Base-by-base conservation (phyloP, 106 monocot species). In the Platanthera guangdongensis region DNA sequence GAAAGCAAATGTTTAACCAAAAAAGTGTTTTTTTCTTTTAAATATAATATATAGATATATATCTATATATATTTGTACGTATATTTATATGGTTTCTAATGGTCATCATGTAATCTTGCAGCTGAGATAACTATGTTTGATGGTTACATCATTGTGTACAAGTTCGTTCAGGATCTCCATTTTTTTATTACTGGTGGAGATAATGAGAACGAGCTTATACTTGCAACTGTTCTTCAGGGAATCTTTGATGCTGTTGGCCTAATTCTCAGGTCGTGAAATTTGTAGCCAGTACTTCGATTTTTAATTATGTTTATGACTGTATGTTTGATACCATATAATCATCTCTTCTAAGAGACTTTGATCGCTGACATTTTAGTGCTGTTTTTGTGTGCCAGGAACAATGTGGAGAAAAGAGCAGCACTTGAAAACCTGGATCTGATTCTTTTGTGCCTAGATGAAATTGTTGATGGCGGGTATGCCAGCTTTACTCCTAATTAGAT, bases 141-240 rank as follows among this genome's bases (percentile, higher is more conserved):
- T 49, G 81, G 88, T 32, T 80, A 82, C 76, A 85, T 90, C 69
- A 85, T 95, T 47, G 80, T 92, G 54, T 95, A 92, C 75, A 95
- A 88, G 79, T 95, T 92, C 78, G 80, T 90, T 68, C 88, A 95
- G 70, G 95, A 95, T 71, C 92, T 92, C 10, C 92, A 90, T 75
- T 95, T 95, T 78, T 95, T 88, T 84, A 92, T 95, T 70, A 92
- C 88, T 47, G 90, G 90, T 28, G 87, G 88, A 60, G 86, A 88
- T 75, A 87, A 95, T 81, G 95, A 92, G 78, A 95, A 92, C 84
- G 95, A 95, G 82, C 83, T 95, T 78, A 92, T 95, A 51, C 77
- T 95, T 57, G 84, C 85, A 46, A 81, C 92, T 49, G 92, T 92
- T 8, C 88, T 95, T 82, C 95, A 95, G 75, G 92, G 88, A 47